phyloP scores from a whole-genome alignment of 139 green algal genomes.

The Yamagishiella unicocca region DNA sequence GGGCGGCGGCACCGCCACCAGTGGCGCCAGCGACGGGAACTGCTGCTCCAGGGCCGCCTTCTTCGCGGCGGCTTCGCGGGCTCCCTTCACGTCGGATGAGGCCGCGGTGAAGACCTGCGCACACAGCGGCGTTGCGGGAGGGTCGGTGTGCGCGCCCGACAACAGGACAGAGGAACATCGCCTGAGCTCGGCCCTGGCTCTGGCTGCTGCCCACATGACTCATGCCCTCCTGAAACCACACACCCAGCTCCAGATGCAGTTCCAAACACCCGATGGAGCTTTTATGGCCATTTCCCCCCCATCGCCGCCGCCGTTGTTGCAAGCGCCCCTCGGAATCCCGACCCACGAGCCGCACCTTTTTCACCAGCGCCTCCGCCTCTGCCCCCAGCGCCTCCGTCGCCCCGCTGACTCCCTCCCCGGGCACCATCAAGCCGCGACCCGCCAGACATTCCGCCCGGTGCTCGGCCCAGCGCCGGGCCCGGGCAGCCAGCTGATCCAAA shows the following conservation, averaged over 20 bases:
- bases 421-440: background rate
- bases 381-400: conserved; percentile 23
- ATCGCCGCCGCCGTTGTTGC: too few relatives aligned
- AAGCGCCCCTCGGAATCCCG: too few relatives aligned
- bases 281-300: too few relatives aligned
- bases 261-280: too few relatives aligned
- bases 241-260: too few relatives aligned
- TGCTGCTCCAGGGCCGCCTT: conserved; percentile 11
- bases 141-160: too few relatives aligned
- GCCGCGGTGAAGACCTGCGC: conserved; percentile 56
- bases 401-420: background rate
- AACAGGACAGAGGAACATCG: too few relatives aligned
- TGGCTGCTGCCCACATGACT: too few relatives aligned
- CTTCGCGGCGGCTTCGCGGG: conserved; percentile 14
- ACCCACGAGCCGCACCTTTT: conserved; percentile 40
- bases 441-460: conserved; percentile 45
- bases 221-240: too few relatives aligned
- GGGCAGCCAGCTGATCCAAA: conserved; percentile 75
- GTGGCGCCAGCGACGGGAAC: conserved; percentile 46
- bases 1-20: background rate
- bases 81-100: conserved; percentile 31
- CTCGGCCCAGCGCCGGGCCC: conserved; percentile 68
- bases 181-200: too few relatives aligned
- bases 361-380: conserved; percentile 40
- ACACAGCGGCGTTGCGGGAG: too few relatives aligned